These are phyloP conservation scores for Spathaspora sp. DNA, from an alignment of 1,139 yeast species.

Conservation along the genomic window DNA sequence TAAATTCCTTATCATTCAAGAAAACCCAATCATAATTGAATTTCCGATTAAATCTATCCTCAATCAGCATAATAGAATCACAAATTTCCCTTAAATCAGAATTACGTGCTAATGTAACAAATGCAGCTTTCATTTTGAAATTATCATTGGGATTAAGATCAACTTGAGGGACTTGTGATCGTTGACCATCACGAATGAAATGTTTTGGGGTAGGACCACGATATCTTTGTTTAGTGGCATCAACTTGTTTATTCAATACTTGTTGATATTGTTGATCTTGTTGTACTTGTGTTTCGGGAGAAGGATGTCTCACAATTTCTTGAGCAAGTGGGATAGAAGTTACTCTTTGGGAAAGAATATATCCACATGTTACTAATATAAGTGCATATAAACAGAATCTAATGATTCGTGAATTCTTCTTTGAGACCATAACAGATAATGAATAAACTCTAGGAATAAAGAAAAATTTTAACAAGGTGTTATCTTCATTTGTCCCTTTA, in stretches of 20 bases:
- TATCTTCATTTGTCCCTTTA: too few species aligned
- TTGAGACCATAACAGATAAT: slow-evolving; percentile 25
- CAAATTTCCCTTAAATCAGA: slow-evolving; percentile 63
- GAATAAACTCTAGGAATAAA: not conserved
- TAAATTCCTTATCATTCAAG: slow-evolving; percentile 62
- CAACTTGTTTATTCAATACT: slow-evolving; percentile 4
- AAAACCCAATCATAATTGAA: slow-evolving; percentile 82
- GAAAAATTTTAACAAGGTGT: too few species aligned
- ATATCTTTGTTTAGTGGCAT: not conserved
- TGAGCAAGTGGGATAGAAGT: slow-evolving; percentile 31
- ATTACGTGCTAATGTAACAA: slow-evolving; percentile 62
- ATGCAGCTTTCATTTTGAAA: slow-evolving; percentile 55
- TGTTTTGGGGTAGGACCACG: slow-evolving; percentile 8
- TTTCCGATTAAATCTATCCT: slow-evolving; percentile 67
- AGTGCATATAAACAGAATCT: slow-evolving; percentile 62
- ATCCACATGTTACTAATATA: slow-evolving; percentile 57
- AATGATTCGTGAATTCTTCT: slow-evolving; percentile 61
- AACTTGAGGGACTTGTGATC: slow-evolving; percentile 11
- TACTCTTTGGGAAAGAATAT: slow-evolving; percentile 59
- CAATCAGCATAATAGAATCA: slow-evolving; percentile 64
- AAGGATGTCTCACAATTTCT: too few species aligned
- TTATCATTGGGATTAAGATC: slow-evolving; percentile 14
- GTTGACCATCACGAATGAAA: slow-evolving; percentile 5
- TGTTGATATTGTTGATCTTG: slow-evolving; percentile 1
- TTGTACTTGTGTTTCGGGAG: slow-evolving; percentile 2